Conservation (phyloP, 2,329 filamentous ascomycete genomes). For the Paradendryphiella salina region DNA sequence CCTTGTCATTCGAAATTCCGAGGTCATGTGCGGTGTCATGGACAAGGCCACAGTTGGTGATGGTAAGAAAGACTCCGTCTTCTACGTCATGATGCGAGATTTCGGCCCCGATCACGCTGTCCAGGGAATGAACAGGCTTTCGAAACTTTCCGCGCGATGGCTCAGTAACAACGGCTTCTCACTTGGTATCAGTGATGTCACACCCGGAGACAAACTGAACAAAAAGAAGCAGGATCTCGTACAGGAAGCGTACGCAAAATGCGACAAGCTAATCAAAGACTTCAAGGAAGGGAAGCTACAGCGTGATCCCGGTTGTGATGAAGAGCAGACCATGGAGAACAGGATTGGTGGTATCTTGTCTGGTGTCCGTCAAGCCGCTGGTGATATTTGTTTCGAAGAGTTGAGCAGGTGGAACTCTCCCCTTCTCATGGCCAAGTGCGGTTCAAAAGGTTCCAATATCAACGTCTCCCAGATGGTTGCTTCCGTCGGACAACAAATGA, state of each 20-base stretch:
- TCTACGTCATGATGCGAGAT: constrained; percentile 94
- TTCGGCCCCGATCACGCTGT: constrained; percentile 89
- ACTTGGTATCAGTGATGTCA: constrained; percentile 94
- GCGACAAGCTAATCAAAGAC: constrained; percentile 78
- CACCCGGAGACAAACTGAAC: constrained; percentile 72
- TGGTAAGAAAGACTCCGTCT: constrained; percentile 96
- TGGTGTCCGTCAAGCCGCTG: constrained; percentile 87
- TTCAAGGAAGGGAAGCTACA: constrained; percentile 81
- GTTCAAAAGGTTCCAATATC: constrained; percentile 95
- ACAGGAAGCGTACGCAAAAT: constrained; percentile 74
- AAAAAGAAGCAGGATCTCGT: constrained; percentile 76
- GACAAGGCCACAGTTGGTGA: constrained; percentile 97
- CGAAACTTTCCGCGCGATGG: constrained; percentile 85
- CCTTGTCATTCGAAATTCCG: constrained; percentile 91
- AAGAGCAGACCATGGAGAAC: constrained; percentile 90
- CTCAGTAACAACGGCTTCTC: constrained; percentile 92
- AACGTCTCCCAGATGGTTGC: constrained; percentile 99
- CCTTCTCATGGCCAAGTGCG: constrained; percentile 94
- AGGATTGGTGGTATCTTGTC: constrained; percentile 88
- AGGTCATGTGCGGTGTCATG: constrained; percentile 97
- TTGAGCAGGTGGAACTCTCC: constrained; percentile 91
- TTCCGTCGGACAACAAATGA: constrained; percentile 96
- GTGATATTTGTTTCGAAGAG: constrained; percentile 85
- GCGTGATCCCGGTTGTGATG: constrained; percentile 85
- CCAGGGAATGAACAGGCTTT: constrained; percentile 88